Evolutionary conservation across 1,139 yeast species (phyloP).

Genomic region (Kodamaea alishanica): DNA sequence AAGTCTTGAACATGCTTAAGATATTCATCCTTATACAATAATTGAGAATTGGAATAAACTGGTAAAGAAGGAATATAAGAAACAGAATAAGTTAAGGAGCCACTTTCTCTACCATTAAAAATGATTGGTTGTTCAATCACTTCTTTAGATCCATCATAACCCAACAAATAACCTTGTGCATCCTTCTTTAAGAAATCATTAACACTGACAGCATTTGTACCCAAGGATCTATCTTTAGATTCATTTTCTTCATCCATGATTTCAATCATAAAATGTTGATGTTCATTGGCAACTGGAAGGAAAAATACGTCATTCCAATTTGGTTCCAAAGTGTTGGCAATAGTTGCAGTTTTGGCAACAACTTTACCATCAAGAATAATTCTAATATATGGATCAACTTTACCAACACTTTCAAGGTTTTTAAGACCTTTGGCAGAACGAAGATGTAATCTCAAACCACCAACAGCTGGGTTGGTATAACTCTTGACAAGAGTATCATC

Average conservation of each 20-base stretch:
- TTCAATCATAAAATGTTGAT: slow-evolving; percentile 55
- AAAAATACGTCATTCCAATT: slow-evolving; percentile 55
- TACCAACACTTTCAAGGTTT: slow-evolving; percentile 63
- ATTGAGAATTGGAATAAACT: slow-evolving; percentile 55
- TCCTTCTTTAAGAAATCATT: slow-evolving; percentile 47
- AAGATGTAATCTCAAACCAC: slow-evolving; percentile 59
- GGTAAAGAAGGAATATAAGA: slow-evolving; percentile 64
- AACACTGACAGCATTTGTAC: slow-evolving; percentile 51
- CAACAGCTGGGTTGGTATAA: slow-evolving; percentile 55
- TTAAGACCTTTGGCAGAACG: slow-evolving; percentile 52
- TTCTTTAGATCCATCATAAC: slow-evolving; percentile 50
- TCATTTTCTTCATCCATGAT: slow-evolving; percentile 64
- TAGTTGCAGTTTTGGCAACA: slow-evolving; percentile 52
- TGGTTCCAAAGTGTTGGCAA: slow-evolving; percentile 56
- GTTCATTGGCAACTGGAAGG: slow-evolving; percentile 59
- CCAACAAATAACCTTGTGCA: slow-evolving; percentile 43
- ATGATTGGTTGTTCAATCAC: slow-evolving; percentile 45
- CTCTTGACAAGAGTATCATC: slow-evolving; percentile 45
- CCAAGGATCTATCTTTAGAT: slow-evolving; percentile 62
- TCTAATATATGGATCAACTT: slow-evolving; percentile 69
- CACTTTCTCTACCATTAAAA: slow-evolving; percentile 44
- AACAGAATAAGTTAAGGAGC: slow-evolving; percentile 52
- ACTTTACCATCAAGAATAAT: slow-evolving; percentile 56
- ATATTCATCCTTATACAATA: slow-evolving; percentile 37
- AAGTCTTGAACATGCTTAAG: slow-evolving; percentile 24